Percentiles rank a stretch among this genome's conserved stretches.
Evolutionary conservation across 345 rosid genomes (phyloP).

Genomic region (Viola odorata): DNA sequence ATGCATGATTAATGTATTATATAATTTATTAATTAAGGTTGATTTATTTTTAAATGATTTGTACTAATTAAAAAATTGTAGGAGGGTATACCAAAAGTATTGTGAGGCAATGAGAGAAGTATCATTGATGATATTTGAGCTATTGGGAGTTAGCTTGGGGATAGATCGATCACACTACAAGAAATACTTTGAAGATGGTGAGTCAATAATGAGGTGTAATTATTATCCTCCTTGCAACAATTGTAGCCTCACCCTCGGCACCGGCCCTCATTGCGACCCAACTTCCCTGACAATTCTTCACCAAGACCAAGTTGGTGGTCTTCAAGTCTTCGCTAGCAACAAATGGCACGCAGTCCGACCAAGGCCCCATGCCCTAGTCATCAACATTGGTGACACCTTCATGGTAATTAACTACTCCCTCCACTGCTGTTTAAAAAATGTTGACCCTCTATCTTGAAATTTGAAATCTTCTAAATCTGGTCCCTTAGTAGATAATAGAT

Average conservation of each 20-base stretch:
- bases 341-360: conserved; percentile 64
- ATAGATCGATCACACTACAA: conserved; percentile 31
- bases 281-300: conserved; percentile 76
- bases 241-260: conserved; percentile 56
- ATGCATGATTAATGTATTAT: too few species aligned
- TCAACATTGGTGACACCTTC: conserved; percentile 80
- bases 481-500: too few species aligned
- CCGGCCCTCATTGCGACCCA: conserved; percentile 90
- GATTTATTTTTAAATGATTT: too few species aligned
- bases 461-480: neutral
- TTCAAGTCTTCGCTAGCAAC: conserved; percentile 52
- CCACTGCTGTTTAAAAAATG: too few species aligned
- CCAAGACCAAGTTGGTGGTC: conserved; percentile 78
- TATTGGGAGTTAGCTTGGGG: conserved; percentile 46
- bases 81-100: conserved; percentile 46
- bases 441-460: neutral
- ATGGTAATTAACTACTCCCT: conserved; percentile 53
- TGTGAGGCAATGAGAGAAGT: conserved; percentile 45
- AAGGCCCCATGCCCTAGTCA: conserved; percentile 49
- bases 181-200: conserved; percentile 45
- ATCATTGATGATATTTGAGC: conserved; percentile 35
- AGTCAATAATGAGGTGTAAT: conserved; percentile 64
- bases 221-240: conserved; percentile 61
- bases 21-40: too few species aligned
- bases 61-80: conserved; percentile 9